These are phyloP conservation scores for Fonsecaea pedrosoi DNA, from an alignment of 2,329 filamentous ascomycete genomes.

Conservation along the genomic window DNA sequence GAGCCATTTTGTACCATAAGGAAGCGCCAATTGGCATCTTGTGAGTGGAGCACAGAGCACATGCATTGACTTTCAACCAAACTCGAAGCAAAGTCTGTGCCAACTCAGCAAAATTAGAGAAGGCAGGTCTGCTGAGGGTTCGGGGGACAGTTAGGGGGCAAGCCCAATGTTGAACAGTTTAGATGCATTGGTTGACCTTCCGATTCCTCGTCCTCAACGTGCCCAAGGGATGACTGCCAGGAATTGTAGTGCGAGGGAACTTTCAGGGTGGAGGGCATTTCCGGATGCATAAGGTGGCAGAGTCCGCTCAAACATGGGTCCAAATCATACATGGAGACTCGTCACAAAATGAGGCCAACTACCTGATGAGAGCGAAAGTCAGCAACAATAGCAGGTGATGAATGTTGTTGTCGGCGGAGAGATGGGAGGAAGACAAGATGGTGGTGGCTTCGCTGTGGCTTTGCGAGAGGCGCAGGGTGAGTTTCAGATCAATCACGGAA, in stretches of 20 bases:
- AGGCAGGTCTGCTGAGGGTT: neutral
- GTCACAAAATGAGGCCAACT: too few species aligned
- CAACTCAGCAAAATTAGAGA: neutral
- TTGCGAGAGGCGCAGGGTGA: neutral
- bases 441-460: too few species aligned
- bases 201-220: too few species aligned
- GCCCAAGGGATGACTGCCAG: neutral
- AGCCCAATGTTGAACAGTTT: neutral
- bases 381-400: too few species aligned
- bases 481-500: neutral
- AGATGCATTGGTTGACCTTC: neutral
- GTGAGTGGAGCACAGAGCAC: neutral
- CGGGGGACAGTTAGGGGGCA: neutral
- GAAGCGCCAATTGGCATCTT: neutral
- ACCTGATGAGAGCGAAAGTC: too few species aligned
- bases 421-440: neutral
- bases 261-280: neutral
- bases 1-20: neutral
- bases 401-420: neutral
- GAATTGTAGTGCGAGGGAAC: neutral
- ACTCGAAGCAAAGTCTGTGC: neutral
- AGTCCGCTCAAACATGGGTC: neutral
- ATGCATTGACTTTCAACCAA: neutral
- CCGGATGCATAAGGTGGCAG: neutral
- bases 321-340: too few species aligned